Evolutionary conservation across 345 rosid species (phyloP).

Genomic region (Mercurialis annua): DNA sequence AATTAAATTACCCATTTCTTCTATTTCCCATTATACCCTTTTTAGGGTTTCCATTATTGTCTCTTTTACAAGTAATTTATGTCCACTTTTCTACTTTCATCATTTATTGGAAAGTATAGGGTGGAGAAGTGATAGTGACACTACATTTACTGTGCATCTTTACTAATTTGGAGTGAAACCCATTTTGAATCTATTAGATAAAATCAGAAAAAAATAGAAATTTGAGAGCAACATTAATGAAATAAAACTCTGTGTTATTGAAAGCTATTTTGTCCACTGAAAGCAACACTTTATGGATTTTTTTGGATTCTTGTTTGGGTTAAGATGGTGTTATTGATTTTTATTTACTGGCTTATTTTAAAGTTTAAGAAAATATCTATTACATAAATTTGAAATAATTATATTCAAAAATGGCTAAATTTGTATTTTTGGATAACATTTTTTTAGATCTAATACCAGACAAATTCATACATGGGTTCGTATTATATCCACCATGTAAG

Average conservation of each 20-base stretch:
- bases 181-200: neutral
- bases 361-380: too few relatives aligned
- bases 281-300: too few relatives aligned
- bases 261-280: neutral
- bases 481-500: neutral
- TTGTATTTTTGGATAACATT: too few relatives aligned
- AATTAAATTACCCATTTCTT: neutral
- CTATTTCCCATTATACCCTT: neutral
- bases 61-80: neutral
- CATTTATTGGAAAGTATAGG: neutral
- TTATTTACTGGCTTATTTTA: too few relatives aligned
- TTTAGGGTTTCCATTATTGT: neutral
- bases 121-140: neutral
- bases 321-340: too few relatives aligned
- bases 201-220: neutral
- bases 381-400: too few relatives aligned
- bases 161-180: neutral
- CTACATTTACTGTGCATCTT: neutral
- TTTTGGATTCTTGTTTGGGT: too few relatives aligned
- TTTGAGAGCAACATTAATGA: constrained; percentile 4
- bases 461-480: neutral
- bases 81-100: neutral
- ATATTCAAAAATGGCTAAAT: too few relatives aligned
- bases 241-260: neutral
- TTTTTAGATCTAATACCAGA: too few relatives aligned